A percentile compares a stretch with the other conserved stretches of the same genome.
Conservation (phyloP, 352 stramenopile genomes). For the Phytophthora podocarpi region DNA sequence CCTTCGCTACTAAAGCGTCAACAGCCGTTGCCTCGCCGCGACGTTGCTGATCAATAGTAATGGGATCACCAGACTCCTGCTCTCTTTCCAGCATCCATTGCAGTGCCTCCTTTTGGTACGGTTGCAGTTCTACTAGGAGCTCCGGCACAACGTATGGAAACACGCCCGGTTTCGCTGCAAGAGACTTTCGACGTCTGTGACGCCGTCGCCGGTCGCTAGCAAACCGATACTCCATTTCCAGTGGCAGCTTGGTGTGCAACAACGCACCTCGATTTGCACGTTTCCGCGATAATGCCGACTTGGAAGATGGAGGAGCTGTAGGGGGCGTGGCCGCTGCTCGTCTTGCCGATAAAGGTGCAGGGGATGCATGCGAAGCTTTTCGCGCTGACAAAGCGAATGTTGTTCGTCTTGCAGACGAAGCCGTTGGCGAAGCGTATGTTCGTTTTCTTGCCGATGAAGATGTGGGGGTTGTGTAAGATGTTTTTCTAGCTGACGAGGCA, state of each 20-base stretch:
- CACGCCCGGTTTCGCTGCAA: constrained; percentile 41
- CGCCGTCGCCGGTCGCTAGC: constrained; percentile 55
- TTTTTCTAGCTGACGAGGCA: constrained; percentile 8
- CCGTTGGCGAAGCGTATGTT: constrained; percentile 6
- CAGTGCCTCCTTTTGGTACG: constrained; percentile 88
- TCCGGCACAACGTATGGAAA: constrained; percentile 56
- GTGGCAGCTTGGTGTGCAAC: constrained; percentile 63
- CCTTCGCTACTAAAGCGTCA: constrained; percentile 44
- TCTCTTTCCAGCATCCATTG: constrained; percentile 89
- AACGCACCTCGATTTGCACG: constrained; percentile 35
- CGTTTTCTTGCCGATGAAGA: constrained; percentile 18
- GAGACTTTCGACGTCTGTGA: constrained; percentile 47
- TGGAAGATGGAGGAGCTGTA: constrained; percentile 17
- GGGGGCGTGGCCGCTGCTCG: constrained; percentile 10
- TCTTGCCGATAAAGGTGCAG: constrained; percentile 2
- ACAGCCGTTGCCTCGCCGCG: constrained; percentile 34
- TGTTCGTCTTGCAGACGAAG: constrained; percentile 14
- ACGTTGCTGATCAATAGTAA: constrained; percentile 42
- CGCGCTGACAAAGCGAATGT: constrained; percentile 23
- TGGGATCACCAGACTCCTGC: constrained; percentile 17
- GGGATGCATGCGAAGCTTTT: constrained; percentile 13
- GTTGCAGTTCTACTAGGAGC: constrained; percentile 60
- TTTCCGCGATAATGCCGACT: constrained; percentile 29
- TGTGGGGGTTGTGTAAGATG: constrained; percentile 11
- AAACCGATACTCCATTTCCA: constrained; percentile 65